phyloP scores from a whole-genome alignment of 768 basidiomycete genomes.

The Roridomyces roridus region DNA sequence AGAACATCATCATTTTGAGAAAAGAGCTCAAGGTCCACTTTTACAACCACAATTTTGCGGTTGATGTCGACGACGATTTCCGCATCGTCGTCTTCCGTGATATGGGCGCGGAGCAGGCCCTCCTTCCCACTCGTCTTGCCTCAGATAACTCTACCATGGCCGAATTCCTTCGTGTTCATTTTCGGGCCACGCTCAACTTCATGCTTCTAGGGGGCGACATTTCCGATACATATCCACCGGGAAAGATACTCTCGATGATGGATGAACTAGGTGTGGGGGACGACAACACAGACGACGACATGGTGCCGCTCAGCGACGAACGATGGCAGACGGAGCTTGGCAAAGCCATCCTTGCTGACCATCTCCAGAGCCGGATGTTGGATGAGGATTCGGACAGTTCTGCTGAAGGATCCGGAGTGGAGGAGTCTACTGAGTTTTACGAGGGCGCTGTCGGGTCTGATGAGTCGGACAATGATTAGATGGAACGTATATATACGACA shows the following conservation, averaged over 20 bases:
- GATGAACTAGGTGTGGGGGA: not conserved
- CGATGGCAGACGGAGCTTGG: conserved; percentile 12
- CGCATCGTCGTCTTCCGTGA: conserved; percentile 1
- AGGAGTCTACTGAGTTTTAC: too few relatives aligned
- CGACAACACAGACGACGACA: not conserved
- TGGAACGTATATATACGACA: too few relatives aligned
- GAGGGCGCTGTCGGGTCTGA: too few relatives aligned
- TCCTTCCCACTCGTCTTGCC: conserved; percentile 9
- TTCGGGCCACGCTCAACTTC: conserved; percentile 7
- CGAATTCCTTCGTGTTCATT: conserved; percentile 1
- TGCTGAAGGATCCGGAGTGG: too few relatives aligned
- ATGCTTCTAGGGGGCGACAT: conserved; percentile 19
- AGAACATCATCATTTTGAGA: conserved; percentile 2
- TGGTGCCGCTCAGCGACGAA: conserved; percentile 2
- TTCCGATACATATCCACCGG: not conserved
- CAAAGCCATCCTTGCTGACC: conserved; percentile 6
- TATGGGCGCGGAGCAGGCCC: not conserved
- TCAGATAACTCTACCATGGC: not conserved
- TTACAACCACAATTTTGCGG: not conserved
- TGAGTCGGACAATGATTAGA: too few relatives aligned
- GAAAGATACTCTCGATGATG: not conserved
- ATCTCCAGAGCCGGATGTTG: not conserved
- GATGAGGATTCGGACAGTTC: too few relatives aligned
- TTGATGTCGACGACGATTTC: conserved; percentile 6
- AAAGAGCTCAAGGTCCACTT: not conserved